Conservation (phyloP, 1,284 basidiomycete species). For the Cutaneotrichosporon sp. region DNA sequence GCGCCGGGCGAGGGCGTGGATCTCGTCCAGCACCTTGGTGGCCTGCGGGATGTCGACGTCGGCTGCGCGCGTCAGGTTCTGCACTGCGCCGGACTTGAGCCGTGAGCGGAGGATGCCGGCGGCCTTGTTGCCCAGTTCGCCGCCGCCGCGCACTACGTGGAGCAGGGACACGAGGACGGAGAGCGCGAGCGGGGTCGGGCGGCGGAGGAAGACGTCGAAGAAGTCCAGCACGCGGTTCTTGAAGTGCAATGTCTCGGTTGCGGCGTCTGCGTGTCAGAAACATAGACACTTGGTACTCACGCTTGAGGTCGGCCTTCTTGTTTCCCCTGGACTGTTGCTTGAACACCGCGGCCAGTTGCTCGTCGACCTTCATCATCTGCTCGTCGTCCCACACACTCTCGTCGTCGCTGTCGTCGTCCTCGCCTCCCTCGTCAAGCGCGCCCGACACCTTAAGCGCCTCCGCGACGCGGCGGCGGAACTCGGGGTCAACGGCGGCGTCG, state of each 20-base stretch:
- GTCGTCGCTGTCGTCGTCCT: conserved; percentile 38
- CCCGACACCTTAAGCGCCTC: conserved; percentile 72
- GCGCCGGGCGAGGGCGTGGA: conserved; percentile 71
- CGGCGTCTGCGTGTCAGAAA: conserved; percentile 29
- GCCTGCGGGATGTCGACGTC: conserved; percentile 41
- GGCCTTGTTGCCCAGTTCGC: conserved; percentile 80
- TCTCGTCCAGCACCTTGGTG: conserved; percentile 56
- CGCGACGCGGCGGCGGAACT: conserved; percentile 70
- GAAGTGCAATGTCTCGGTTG: conserved; percentile 76
- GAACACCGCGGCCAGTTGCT: conserved; percentile 87
- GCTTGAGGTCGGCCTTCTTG: conserved; percentile 23
- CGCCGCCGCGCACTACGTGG: conserved; percentile 59
- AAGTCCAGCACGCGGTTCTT: conserved; percentile 92
- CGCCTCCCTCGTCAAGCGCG: conserved; percentile 51
- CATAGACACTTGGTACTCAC: neutral
- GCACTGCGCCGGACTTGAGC: conserved; percentile 52
- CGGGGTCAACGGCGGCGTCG: conserved; percentile 56
- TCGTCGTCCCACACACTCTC: conserved; percentile 86
- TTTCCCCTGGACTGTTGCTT: conserved; percentile 55
- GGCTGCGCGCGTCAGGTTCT: conserved; percentile 55
- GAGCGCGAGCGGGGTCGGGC: conserved; percentile 65
- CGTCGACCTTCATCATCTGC: conserved; percentile 94
- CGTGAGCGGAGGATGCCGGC: conserved; percentile 69
- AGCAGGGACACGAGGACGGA: conserved; percentile 70
- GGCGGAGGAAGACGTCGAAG: conserved; percentile 74